Conservation (phyloP, 306 rosid species). For the Corylus avellana region DNA sequence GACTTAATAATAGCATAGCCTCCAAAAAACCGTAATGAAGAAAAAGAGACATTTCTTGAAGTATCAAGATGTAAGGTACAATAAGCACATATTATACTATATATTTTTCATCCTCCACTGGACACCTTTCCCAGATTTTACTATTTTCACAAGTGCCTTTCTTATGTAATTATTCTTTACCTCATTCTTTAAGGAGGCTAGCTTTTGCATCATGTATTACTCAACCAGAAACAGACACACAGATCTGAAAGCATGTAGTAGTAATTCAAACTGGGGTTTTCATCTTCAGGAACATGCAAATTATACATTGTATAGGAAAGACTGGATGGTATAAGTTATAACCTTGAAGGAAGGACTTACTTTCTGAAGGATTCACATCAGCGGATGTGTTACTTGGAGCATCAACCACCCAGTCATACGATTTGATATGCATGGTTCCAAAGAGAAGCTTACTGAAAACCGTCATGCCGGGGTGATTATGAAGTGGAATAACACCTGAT, state of each 20-base stretch:
- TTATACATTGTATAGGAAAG: not conserved
- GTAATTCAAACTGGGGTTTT: not conserved
- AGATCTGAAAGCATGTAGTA: not conserved
- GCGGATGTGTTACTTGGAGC: constrained; percentile 38
- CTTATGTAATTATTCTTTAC: not conserved
- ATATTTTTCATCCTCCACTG: too few species aligned
- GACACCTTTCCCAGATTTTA: too few species aligned
- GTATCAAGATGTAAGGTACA: constrained; percentile 1
- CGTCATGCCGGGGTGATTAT: constrained; percentile 98
- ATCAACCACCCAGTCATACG: constrained; percentile 85
- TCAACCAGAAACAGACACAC: not conserved
- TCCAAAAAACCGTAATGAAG: not conserved
- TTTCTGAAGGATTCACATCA: constrained; percentile 40
- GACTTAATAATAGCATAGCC: not conserved
- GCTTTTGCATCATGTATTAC: not conserved
- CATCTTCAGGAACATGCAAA: not conserved
- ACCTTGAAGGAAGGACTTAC: constrained; percentile 39
- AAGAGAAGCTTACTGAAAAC: constrained; percentile 91
- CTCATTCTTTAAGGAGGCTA: not conserved
- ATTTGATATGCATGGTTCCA: constrained; percentile 92
- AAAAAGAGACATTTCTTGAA: not conserved
- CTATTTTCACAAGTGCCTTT: too few species aligned
- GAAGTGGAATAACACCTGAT: constrained; percentile 91
- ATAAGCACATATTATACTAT: not conserved
- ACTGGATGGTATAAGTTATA: not conserved